phyloP scores from a whole-genome alignment of 768 basidiomycete species.

The Coprinellus micaceus region DNA sequence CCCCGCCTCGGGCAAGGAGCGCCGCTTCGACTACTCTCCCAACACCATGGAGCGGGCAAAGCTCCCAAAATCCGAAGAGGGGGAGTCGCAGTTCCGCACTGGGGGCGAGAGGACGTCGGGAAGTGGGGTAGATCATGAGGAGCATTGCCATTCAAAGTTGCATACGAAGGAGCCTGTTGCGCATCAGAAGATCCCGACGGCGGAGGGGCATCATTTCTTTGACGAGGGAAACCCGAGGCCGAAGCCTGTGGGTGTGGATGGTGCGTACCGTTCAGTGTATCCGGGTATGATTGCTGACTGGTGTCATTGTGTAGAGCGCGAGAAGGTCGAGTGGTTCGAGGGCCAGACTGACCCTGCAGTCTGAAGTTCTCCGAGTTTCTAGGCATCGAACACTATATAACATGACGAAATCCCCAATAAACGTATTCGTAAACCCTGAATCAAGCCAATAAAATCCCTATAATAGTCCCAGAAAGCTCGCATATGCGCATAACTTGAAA shows the following conservation, averaged over 20 bases:
- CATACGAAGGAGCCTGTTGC: neutral
- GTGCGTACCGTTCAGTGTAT: no score
- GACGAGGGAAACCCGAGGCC: constrained; percentile 6
- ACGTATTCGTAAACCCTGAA: no score
- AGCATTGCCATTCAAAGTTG: neutral
- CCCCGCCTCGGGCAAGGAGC: constrained; percentile 33
- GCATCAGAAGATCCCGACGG: neutral
- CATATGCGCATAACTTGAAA: no score
- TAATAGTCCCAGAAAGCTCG: no score
- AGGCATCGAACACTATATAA: no score
- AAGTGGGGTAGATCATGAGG: neutral
- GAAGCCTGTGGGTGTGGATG: neutral
- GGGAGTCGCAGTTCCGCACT: constrained; percentile 12
- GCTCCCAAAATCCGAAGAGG: constrained; percentile 16
- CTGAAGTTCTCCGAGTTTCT: no score
- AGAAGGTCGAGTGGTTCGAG: no score
- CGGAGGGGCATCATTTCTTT: constrained; percentile 4
- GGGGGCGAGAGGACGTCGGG: neutral
- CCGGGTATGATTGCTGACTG: no score
- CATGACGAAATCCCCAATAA: no score
- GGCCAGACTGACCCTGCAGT: no score
- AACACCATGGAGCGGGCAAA: constrained; percentile 32
- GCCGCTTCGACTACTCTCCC: constrained; percentile 36
- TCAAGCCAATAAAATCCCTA: no score
- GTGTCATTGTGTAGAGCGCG: no score